phyloP scores from a whole-genome alignment of 495 filamentous ascomycete species.

The Hypoxylon intermedium region DNA sequence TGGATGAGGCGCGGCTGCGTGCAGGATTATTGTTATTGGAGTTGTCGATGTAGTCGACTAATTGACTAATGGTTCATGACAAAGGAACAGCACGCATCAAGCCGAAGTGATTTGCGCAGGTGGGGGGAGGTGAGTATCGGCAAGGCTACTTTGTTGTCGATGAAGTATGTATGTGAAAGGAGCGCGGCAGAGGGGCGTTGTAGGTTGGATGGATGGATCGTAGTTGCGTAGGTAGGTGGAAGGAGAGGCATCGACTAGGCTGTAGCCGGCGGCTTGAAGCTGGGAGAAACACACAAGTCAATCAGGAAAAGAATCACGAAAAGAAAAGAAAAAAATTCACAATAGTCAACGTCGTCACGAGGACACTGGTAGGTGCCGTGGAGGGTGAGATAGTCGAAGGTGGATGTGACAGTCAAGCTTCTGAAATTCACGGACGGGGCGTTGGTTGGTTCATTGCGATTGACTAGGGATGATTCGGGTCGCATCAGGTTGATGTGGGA shows the following conservation, averaged over 20 bases:
- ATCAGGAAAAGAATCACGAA: not conserved
- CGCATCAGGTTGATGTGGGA: constrained; percentile 33
- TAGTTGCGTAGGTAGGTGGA: too few relatives aligned
- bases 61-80: constrained; percentile 16
- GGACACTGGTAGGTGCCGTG: constrained; percentile 32
- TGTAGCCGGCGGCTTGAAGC: not conserved
- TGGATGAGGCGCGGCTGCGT: constrained; percentile 24
- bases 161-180: too few relatives aligned
- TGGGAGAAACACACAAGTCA: not conserved
- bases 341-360: constrained; percentile 31
- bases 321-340: constrained; percentile 14
- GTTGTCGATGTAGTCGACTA: not conserved
- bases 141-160: constrained; percentile 7
- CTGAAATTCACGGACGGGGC: constrained; percentile 26
- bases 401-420: constrained; percentile 38
- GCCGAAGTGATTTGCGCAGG: constrained; percentile 6
- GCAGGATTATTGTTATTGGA: constrained; percentile 6
- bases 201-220: constrained; percentile 2
- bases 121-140: constrained; percentile 15
- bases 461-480: constrained; percentile 31
- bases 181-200: too few relatives aligned
- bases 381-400: constrained; percentile 32
- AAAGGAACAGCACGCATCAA: constrained; percentile 23
- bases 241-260: too few relatives aligned
- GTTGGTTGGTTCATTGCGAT: constrained; percentile 23